These are phyloP conservation scores for Hypholoma fasciculare DNA, from an alignment of 768 basidiomycete species.

Conservation along the genomic window DNA sequence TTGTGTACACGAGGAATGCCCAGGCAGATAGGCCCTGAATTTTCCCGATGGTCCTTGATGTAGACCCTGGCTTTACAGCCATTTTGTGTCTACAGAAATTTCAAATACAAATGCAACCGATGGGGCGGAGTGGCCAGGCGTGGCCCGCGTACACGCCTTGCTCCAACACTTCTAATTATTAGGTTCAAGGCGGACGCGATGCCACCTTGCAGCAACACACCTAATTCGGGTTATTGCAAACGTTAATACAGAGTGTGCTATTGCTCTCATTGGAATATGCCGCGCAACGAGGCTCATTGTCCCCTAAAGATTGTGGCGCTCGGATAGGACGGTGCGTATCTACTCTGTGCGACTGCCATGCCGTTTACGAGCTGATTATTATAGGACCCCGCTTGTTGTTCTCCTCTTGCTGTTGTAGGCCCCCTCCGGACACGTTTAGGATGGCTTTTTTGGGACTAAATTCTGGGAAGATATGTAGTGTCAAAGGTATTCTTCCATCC, in stretches of 20 bases:
- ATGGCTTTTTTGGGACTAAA: conserved; percentile 1
- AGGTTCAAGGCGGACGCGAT: not conserved
- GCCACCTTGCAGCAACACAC: not conserved
- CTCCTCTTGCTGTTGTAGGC: conserved; percentile 1
- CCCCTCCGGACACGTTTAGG: conserved; percentile 6
- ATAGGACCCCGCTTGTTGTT: conserved; percentile 2
- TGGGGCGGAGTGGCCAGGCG: not conserved
- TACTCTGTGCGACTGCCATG: conserved; percentile 5
- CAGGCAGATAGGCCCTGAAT: not conserved
- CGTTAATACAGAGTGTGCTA: not conserved
- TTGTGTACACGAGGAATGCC: not conserved
- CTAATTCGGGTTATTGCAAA: not conserved
- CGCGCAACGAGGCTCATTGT: conserved; percentile 4
- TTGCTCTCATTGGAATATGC: not conserved
- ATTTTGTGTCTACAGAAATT: not conserved
- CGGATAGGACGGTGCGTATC: conserved; percentile 5
- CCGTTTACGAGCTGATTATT: not conserved
- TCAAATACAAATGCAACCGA: not conserved
- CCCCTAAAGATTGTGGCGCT: not conserved
- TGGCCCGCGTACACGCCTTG: not conserved
- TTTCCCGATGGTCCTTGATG: not conserved
- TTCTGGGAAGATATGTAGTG: not conserved
- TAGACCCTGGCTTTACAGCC: not conserved
- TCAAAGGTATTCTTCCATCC: not conserved
- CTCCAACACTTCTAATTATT: not conserved